Evolutionary conservation across 2,329 filamentous ascomycete genomes (phyloP).

Genomic region (Teratosphaeria gauchensis): DNA sequence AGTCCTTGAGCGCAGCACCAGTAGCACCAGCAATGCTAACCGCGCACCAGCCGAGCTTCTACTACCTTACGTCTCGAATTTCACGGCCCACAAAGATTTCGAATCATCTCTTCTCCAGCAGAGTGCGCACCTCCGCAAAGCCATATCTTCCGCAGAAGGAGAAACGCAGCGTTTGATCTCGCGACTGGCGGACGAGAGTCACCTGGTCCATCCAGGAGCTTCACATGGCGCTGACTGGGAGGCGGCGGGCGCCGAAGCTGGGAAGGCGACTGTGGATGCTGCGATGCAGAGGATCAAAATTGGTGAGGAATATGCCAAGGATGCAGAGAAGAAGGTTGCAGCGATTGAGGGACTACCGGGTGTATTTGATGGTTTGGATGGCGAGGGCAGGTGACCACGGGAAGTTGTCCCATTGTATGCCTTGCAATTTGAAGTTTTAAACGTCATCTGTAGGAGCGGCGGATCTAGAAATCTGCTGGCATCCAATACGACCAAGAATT

Average conservation of each 20-base stretch:
- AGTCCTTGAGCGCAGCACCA: not conserved
- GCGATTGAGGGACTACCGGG: slow-evolving; percentile 12
- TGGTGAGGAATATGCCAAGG: slow-evolving; percentile 9
- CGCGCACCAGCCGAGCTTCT: slow-evolving; percentile 10
- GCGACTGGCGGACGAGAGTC: slow-evolving; percentile 26
- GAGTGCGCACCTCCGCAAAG: slow-evolving; percentile 16
- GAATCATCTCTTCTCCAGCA: slow-evolving; percentile 20
- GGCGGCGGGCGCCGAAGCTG: slow-evolving; percentile 12
- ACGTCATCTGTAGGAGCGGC: no score
- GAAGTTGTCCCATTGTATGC: no score
- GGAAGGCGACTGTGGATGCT: slow-evolving; percentile 1
- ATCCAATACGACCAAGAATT: no score
- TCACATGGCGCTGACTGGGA: slow-evolving; percentile 18
- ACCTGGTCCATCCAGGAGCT: slow-evolving; percentile 22
- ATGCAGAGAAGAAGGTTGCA: slow-evolving; percentile 9
- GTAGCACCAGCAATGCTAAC: not conserved
- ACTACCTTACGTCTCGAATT: slow-evolving; percentile 17
- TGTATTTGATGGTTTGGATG: not conserved
- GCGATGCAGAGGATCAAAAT: slow-evolving; percentile 10
- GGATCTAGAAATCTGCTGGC: no score
- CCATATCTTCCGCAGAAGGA: slow-evolving; percentile 15
- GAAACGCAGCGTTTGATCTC: slow-evolving; percentile 17
- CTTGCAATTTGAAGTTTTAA: no score
- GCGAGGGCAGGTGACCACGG: no score
- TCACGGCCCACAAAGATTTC: slow-evolving; percentile 11